A percentile compares a stretch with the other conserved stretches of the same genome.
Evolutionary conservation across 345 rosid species (phyloP).

Genomic region (Lepidium sativum): DNA sequence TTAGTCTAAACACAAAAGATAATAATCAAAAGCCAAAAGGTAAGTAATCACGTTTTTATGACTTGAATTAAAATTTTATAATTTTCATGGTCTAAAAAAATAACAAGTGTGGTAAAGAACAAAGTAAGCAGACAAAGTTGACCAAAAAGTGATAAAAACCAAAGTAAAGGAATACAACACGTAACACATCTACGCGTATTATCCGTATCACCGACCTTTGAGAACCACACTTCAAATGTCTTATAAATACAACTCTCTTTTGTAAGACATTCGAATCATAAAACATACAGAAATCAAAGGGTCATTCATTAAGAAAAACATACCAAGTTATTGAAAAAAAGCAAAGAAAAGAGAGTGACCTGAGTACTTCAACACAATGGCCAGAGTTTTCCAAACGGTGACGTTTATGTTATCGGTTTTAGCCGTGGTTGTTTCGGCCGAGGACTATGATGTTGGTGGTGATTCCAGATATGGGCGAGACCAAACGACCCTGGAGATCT

Average conservation of each 20-base stretch:
- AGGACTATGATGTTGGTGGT: conserved; percentile 31
- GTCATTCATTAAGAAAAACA: neutral
- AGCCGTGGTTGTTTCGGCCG: conserved; percentile 9
- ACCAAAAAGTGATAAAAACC: conserved; percentile 1
- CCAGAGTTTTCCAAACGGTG: conserved; percentile 12
- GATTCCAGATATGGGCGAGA: conserved; percentile 21
- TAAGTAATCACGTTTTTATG: neutral
- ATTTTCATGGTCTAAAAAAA: neutral
- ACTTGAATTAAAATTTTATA: too few relatives aligned
- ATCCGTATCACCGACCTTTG: neutral
- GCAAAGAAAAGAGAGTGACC: conserved; percentile 17
- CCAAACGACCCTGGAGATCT: conserved; percentile 1
- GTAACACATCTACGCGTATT: conserved; percentile 16
- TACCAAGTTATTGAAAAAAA: neutral
- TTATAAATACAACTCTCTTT: conserved; percentile 14
- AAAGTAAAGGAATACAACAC: conserved; percentile 1
- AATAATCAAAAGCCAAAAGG: neutral
- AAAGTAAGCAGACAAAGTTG: conserved; percentile 2
- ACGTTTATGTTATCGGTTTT: conserved; percentile 12
- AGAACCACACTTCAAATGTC: neutral
- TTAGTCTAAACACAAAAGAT: neutral
- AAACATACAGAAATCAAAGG: neutral
- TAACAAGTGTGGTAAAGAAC: neutral
- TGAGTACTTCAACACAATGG: conserved; percentile 26
- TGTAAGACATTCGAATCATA: conserved; percentile 8